These are phyloP conservation scores for Pleoardoris graminearum DNA, from an alignment of 2,329 filamentous ascomycete species.

Conservation along the genomic window DNA sequence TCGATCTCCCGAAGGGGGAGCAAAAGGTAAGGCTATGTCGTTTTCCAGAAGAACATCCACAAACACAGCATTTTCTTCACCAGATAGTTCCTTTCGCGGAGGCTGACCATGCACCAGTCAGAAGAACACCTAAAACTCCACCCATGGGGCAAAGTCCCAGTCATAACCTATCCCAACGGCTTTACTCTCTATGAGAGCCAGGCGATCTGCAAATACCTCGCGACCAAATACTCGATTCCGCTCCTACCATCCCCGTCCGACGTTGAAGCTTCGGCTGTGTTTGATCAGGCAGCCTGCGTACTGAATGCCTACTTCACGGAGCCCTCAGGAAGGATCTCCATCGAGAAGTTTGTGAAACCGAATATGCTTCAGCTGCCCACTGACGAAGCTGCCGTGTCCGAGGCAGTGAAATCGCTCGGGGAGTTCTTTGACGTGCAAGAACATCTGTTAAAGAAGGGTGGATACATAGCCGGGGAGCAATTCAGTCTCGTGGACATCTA, in stretches of 20 bases:
- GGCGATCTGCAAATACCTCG: slow-evolving; percentile 54
- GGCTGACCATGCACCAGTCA: slow-evolving; percentile 17
- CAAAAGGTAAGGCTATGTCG: slow-evolving; percentile 13
- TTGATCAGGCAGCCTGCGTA: slow-evolving; percentile 50
- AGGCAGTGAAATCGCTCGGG: slow-evolving; percentile 45
- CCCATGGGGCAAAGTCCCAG: slow-evolving; percentile 26
- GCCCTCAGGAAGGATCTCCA: slow-evolving; percentile 49
- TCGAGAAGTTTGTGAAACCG: slow-evolving; percentile 53
- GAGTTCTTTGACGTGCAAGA: slow-evolving; percentile 52
- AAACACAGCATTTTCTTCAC: neutral
- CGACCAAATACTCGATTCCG: slow-evolving; percentile 52
- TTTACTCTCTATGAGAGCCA: slow-evolving; percentile 53
- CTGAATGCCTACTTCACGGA: slow-evolving; percentile 52
- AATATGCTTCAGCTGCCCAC: slow-evolving; percentile 48
- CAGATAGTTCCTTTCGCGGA: neutral
- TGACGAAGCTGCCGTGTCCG: slow-evolving; percentile 48
- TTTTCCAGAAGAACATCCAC: neutral
- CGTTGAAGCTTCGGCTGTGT: slow-evolving; percentile 47
- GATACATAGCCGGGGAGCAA: slow-evolving; percentile 52
- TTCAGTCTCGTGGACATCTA: slow-evolving; percentile 54
- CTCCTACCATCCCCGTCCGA: slow-evolving; percentile 48
- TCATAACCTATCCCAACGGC: slow-evolving; percentile 38
- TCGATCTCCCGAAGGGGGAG: slow-evolving; percentile 19
- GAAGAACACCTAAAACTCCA: slow-evolving; percentile 21
- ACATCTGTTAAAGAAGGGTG: slow-evolving; percentile 42